Evolutionary conservation across 495 filamentous ascomycete species (phyloP).

Genomic region (Lineolata rhizophorae): DNA sequence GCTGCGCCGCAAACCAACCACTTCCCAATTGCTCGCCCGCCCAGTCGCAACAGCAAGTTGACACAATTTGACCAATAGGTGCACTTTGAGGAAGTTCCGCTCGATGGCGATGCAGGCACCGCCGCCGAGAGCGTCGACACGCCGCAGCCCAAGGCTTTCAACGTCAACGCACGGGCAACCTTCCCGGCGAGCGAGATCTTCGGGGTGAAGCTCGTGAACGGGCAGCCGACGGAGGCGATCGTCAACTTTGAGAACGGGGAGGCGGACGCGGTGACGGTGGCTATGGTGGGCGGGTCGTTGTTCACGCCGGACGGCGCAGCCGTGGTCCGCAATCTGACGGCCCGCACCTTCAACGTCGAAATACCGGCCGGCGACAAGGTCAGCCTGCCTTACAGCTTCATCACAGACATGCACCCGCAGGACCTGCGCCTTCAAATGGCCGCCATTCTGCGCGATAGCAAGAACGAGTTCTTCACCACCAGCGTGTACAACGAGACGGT

Average conservation of each 20-base stretch:
- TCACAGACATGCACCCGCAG: slow-evolving; percentile 81
- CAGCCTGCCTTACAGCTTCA: slow-evolving; percentile 61
- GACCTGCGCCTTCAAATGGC: slow-evolving; percentile 63
- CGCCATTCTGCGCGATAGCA: slow-evolving; percentile 42
- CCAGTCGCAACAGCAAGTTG: too few relatives aligned
- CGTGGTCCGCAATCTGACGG: slow-evolving; percentile 68
- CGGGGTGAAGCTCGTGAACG: slow-evolving; percentile 89
- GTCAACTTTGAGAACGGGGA: slow-evolving; percentile 73
- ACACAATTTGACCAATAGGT: too few relatives aligned
- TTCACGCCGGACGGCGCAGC: slow-evolving; percentile 27
- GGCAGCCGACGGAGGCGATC: slow-evolving; percentile 62
- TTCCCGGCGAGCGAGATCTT: slow-evolving; percentile 86
- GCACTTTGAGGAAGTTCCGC: too few relatives aligned
- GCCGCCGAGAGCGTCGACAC: too few relatives aligned
- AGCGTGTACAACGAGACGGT: slow-evolving; percentile 74
- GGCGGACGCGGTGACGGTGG: slow-evolving; percentile 46
- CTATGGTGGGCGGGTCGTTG: slow-evolving; percentile 59
- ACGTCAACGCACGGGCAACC: slow-evolving; percentile 47
- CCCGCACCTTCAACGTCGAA: slow-evolving; percentile 44
- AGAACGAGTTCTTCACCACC: slow-evolving; percentile 49
- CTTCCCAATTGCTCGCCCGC: too few relatives aligned
- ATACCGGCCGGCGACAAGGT: slow-evolving; percentile 60
- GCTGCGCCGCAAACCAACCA: too few relatives aligned
- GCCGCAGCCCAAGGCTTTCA: too few relatives aligned
- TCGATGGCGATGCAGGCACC: too few relatives aligned